These are phyloP conservation scores for Tulasnella sp. DNA, from an alignment of 768 basidiomycete genomes.

Conservation along the genomic window DNA sequence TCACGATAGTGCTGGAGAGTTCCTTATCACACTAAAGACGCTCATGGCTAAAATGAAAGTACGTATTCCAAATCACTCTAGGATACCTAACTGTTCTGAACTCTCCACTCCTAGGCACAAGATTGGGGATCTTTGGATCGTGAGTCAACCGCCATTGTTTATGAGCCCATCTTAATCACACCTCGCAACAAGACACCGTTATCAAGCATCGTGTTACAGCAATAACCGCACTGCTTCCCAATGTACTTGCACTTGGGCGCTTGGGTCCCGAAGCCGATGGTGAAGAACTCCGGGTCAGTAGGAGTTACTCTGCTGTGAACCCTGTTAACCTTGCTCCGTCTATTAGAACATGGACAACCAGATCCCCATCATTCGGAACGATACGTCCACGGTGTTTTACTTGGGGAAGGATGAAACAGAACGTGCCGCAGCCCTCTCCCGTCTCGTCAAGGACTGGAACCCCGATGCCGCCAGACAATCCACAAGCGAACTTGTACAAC, in stretches of 20 bases:
- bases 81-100: slow-evolving; percentile 24
- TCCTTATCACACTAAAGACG: slow-evolving; percentile 33
- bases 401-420: slow-evolving; percentile 34
- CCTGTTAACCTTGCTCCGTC: background rate
- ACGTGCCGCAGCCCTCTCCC: slow-evolving; percentile 24
- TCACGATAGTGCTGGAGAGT: slow-evolving; percentile 28
- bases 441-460: background rate
- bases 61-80: background rate
- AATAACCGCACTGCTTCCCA: background rate
- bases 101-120: slow-evolving; percentile 8
- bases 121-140: slow-evolving; percentile 35
- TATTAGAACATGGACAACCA: slow-evolving; percentile 61
- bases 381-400: slow-evolving; percentile 48
- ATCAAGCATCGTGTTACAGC: slow-evolving; percentile 43
- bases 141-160: background rate
- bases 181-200: slow-evolving; percentile 39
- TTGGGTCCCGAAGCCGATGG: background rate
- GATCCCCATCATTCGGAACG: slow-evolving; percentile 45
- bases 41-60: slow-evolving; percentile 34
- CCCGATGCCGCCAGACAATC: slow-evolving; percentile 50
- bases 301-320: slow-evolving; percentile 18
- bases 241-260: background rate
- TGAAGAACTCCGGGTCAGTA: background rate
- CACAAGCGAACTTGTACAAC: slow-evolving; percentile 46
- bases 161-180: slow-evolving; percentile 27